These are phyloP conservation scores for Glycine soja DNA, from an alignment of 306 rosid genomes.

Conservation along the genomic window DNA sequence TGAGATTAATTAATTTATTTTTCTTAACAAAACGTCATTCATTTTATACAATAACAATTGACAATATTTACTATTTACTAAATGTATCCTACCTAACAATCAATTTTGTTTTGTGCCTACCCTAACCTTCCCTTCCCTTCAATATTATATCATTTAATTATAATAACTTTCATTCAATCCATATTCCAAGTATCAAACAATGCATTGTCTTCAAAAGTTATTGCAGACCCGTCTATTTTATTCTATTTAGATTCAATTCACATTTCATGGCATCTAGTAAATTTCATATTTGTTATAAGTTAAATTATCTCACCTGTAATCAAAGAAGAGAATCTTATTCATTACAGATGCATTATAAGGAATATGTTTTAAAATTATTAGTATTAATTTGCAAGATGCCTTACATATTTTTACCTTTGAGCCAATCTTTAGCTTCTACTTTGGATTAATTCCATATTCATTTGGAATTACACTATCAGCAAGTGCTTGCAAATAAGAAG, in stretches of 20 bases:
- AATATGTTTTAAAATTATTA: neutral
- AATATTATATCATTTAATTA: neutral
- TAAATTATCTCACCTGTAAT: no score
- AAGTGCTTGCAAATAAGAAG: conserved; percentile 67
- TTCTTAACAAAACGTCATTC: neutral
- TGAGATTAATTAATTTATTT: neutral
- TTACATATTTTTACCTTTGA: no score
- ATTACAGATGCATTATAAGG: neutral
- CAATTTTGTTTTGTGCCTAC: neutral
- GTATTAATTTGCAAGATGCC: no score
- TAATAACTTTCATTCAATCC: neutral
- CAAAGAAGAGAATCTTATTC: conserved; percentile 1
- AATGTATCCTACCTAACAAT: neutral
- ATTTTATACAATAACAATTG: neutral
- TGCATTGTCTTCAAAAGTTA: neutral
- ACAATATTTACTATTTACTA: neutral
- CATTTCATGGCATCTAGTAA: neutral
- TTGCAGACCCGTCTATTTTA: neutral
- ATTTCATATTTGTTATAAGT: no score
- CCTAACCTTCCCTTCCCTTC: neutral
- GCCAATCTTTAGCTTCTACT: no score
- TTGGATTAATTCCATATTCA: no score
- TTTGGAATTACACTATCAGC: conserved; percentile 99
- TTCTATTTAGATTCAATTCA: neutral
- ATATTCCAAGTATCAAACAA: neutral